A percentile compares a stretch with the other conserved stretches of the same genome.
These are phyloP conservation scores for Leccinum disarticulatum DNA, from an alignment of 768 basidiomycete species.

Conservation along the genomic window DNA sequence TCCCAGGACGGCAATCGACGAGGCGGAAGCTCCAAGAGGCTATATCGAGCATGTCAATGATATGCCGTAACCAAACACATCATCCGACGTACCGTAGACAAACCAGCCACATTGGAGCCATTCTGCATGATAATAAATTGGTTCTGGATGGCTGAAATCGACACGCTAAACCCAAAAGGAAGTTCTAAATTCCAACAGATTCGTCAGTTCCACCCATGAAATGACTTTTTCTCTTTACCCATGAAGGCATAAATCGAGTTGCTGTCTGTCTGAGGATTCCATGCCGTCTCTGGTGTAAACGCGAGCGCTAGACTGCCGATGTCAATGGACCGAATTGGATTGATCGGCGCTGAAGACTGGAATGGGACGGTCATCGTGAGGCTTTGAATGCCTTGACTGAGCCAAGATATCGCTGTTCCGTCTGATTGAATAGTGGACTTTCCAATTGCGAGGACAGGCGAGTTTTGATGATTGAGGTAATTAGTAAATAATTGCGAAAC, in stretches of 20 bases:
- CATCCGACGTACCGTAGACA: slow-evolving; percentile 49
- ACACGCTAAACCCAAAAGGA: slow-evolving; percentile 68
- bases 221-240: slow-evolving; percentile 36
- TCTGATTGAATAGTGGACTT: slow-evolving; percentile 57
- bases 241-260: slow-evolving; percentile 59
- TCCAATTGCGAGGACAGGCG: slow-evolving; percentile 60
- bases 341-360: slow-evolving; percentile 46
- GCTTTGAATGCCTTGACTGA: slow-evolving; percentile 57
- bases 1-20: slow-evolving; percentile 52
- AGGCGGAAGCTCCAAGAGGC: slow-evolving; percentile 65
- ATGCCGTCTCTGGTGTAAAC: slow-evolving; percentile 54
- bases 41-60: slow-evolving; percentile 25
- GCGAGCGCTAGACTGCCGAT: slow-evolving; percentile 59
- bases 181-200: slow-evolving; percentile 42
- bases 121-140: slow-evolving; percentile 60
- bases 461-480: slow-evolving; percentile 63
- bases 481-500: slow-evolving; percentile 67
- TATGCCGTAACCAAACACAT: neutral
- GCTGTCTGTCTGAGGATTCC: slow-evolving; percentile 57
- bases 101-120: slow-evolving; percentile 50
- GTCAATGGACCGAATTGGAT: slow-evolving; percentile 62
- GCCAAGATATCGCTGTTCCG: slow-evolving; percentile 61
- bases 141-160: slow-evolving; percentile 62
- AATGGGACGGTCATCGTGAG: slow-evolving; percentile 66
- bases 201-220: neutral